Percentiles rank a stretch among this genome's conserved stretches.
These are phyloP conservation scores for Golubevia sp. DNA, from an alignment of 1,284 basidiomycete genomes.

Conservation along the genomic window DNA sequence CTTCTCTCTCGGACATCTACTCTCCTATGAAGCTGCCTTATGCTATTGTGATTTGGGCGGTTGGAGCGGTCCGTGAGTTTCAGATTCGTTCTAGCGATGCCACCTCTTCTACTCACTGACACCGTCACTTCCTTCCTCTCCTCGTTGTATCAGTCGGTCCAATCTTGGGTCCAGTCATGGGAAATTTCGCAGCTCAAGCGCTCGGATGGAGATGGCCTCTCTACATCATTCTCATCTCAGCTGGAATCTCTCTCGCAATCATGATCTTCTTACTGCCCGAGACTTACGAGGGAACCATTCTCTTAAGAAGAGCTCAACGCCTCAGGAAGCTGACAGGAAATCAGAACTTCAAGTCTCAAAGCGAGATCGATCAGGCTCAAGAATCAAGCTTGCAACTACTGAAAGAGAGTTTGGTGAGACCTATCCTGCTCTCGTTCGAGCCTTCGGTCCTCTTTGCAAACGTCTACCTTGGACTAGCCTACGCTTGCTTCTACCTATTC, in stretches of 20 bases:
- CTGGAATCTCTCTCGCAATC: constrained; percentile 41
- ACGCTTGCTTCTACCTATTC: constrained; percentile 17
- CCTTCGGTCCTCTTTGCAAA: not conserved
- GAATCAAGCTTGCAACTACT: constrained; percentile 1
- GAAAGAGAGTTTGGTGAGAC: no score
- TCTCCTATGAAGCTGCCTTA: constrained; percentile 12
- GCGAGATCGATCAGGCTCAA: constrained; percentile 25
- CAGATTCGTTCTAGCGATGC: not conserved
- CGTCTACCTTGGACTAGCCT: constrained; percentile 16
- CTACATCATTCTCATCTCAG: constrained; percentile 53
- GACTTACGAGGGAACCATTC: constrained; percentile 58
- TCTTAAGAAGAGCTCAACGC: constrained; percentile 57
- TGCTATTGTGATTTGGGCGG: constrained; percentile 12
- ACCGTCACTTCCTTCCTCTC: constrained; percentile 2
- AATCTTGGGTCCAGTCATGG: constrained; percentile 17
- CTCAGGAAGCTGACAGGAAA: constrained; percentile 62
- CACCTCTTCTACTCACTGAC: constrained; percentile 22
- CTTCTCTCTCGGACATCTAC: constrained; percentile 20
- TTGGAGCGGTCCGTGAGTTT: not conserved
- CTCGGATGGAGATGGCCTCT: constrained; percentile 58
- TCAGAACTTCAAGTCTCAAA: constrained; percentile 47
- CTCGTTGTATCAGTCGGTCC: constrained; percentile 15
- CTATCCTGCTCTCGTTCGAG: no score
- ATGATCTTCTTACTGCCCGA: constrained; percentile 60
- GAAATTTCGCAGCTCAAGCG: constrained; percentile 27